Conservation (phyloP, 345 rosid species). For the Gossypium herbaceum region DNA sequence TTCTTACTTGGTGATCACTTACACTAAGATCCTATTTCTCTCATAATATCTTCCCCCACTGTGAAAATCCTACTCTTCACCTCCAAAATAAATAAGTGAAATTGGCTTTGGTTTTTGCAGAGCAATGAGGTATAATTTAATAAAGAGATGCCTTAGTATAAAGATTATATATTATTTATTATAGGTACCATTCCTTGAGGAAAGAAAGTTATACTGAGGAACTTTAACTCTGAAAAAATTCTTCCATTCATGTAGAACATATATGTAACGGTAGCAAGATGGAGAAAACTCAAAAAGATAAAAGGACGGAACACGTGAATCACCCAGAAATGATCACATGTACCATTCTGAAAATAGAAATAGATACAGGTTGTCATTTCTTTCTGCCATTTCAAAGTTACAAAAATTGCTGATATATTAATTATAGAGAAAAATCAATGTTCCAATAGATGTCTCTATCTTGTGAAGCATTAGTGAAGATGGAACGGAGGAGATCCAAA, state of each 20-base stretch:
- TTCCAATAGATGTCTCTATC: neutral
- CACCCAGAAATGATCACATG: neutral
- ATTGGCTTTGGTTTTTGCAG: too few species aligned
- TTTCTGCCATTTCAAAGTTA: neutral
- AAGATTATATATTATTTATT: too few species aligned
- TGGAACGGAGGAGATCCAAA: neutral
- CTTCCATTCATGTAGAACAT: neutral
- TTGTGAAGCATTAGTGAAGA: constrained; percentile 3
- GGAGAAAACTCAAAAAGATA: neutral
- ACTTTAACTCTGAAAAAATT: neutral
- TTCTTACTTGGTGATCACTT: too few species aligned
- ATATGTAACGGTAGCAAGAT: neutral
- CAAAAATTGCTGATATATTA: neutral
- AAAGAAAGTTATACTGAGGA: neutral
- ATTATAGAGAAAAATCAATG: neutral
- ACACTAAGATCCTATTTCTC: too few species aligned
- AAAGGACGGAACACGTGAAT: neutral
- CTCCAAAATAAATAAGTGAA: too few species aligned
- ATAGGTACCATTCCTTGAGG: neutral
- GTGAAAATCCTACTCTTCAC: too few species aligned
- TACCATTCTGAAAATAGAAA: neutral
- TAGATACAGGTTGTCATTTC: neutral
- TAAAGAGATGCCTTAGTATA: too few species aligned
- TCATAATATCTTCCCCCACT: too few species aligned
- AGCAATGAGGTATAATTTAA: too few species aligned